Conservation (phyloP, 164 flowering plant species). For the Vitis amurensis region DNA sequence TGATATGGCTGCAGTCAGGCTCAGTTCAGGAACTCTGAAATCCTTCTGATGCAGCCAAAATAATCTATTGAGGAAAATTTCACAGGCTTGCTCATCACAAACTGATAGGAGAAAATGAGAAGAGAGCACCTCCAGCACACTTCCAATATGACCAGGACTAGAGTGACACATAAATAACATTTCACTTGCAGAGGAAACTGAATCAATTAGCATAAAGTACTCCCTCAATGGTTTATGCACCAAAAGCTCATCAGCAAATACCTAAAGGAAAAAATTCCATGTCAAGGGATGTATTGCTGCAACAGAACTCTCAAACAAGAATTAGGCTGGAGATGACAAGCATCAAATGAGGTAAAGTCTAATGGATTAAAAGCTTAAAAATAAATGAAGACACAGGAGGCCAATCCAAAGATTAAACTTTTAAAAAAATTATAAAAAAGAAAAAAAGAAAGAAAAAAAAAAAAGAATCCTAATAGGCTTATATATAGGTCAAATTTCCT, state of each 20-base stretch:
- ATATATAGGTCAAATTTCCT: too few species aligned
- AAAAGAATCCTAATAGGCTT: too few species aligned
- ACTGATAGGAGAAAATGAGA: constrained; percentile 59
- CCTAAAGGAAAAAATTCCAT: constrained; percentile 39
- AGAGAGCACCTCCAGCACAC: constrained; percentile 58
- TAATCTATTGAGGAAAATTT: constrained; percentile 32
- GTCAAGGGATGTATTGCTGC: constrained; percentile 5
- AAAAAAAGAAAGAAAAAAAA: too few species aligned
- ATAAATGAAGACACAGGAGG: too few species aligned
- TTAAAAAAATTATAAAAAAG: too few species aligned
- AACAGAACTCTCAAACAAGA: not conserved
- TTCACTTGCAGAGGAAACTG: constrained; percentile 30
- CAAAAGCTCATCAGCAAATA: constrained; percentile 70
- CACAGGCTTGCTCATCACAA: constrained; percentile 39
- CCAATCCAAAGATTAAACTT: too few species aligned
- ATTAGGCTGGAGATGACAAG: not conserved
- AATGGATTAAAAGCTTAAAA: too few species aligned
- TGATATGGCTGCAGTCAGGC: constrained; percentile 45
- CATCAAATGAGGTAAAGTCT: not conserved
- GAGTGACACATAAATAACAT: constrained; percentile 28
- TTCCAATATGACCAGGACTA: constrained; percentile 29
- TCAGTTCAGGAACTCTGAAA: constrained; percentile 35
- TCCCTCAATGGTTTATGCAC: constrained; percentile 38
- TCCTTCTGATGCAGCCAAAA: constrained; percentile 25
- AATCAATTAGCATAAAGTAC: constrained; percentile 36